A percentile compares a stretch with the other conserved stretches of the same genome.
These are phyloP conservation scores for Coffea humblotiana DNA, from an alignment of 305 asterid species.

Conservation along the genomic window DNA sequence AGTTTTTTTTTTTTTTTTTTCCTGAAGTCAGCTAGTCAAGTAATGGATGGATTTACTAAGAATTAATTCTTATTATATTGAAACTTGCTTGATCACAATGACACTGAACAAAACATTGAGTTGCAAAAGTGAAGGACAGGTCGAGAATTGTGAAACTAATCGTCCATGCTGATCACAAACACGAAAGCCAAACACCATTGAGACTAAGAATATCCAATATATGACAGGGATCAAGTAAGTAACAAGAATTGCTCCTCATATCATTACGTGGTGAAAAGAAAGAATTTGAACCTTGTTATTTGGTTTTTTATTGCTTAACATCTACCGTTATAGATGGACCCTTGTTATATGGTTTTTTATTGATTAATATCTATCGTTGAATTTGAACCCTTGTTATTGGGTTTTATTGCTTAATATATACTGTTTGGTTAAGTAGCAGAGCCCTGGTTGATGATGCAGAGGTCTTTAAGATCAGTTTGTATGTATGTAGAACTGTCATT, in stretches of 20 bases:
- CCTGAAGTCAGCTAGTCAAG: not conserved
- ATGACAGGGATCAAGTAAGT: not conserved
- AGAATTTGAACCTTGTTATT: not conserved
- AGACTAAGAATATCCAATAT: not conserved
- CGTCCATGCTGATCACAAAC: not conserved
- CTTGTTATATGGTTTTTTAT: not conserved
- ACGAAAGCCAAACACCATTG: not conserved
- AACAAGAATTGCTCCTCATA: not conserved
- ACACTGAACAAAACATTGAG: not conserved
- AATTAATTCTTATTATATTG: not conserved
- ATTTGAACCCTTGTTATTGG: not conserved
- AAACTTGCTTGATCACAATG: not conserved
- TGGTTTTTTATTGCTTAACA: not conserved
- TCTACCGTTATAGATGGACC: not conserved
- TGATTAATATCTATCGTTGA: slow-evolving; percentile 1
- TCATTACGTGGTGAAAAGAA: not conserved
- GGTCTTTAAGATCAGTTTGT: not conserved
- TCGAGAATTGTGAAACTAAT: not conserved
- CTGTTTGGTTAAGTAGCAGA: not conserved
- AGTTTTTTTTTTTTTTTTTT: not conserved
- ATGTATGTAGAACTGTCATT: not conserved
- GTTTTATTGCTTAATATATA: not conserved
- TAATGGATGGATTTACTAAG: not conserved
- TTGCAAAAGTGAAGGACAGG: not conserved
- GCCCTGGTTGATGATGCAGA: not conserved